Evolutionary conservation across 768 basidiomycete species (phyloP).

Genomic region (Gautieria morchelliformis): DNA sequence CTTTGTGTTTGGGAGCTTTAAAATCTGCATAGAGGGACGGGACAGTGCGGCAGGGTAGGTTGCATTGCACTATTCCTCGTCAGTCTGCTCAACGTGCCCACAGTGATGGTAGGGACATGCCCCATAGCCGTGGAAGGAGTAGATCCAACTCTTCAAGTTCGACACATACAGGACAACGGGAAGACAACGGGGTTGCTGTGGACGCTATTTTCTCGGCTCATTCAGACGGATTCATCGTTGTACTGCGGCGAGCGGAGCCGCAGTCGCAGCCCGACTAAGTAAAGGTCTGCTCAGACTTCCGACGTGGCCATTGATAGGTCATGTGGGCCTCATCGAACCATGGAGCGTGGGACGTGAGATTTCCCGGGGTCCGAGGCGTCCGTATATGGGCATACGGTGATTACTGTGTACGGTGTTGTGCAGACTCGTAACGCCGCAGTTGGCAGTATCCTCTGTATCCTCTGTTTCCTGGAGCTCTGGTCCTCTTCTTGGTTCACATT

Average conservation of each 20-base stretch:
- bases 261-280: neutral
- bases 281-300: neutral
- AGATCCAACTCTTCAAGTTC: neutral
- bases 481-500: no score
- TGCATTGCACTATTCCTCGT: neutral
- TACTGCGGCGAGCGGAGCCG: constrained; percentile 42
- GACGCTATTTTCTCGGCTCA: constrained; percentile 82
- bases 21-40: constrained; percentile 44
- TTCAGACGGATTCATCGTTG: constrained; percentile 77
- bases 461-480: no score
- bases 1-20: constrained; percentile 73
- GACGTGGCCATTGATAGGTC: neutral
- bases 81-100: neutral
- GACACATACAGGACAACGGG: constrained; percentile 12
- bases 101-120: neutral
- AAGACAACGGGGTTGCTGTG: constrained; percentile 40
- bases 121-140: constrained; percentile 1
- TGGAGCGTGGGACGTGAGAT: no score
- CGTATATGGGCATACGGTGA: no score
- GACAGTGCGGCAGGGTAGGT: constrained; percentile 24
- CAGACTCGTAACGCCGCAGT: no score
- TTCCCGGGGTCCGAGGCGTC: no score
- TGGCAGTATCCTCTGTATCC: no score
- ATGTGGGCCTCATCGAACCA: no score
- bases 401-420: no score